Evolutionary conservation across 192 early-diverging fungal genomes (phyloP), one percentile per base, ranked within the genome.

Genomic region (Podila minutissima): DNA sequence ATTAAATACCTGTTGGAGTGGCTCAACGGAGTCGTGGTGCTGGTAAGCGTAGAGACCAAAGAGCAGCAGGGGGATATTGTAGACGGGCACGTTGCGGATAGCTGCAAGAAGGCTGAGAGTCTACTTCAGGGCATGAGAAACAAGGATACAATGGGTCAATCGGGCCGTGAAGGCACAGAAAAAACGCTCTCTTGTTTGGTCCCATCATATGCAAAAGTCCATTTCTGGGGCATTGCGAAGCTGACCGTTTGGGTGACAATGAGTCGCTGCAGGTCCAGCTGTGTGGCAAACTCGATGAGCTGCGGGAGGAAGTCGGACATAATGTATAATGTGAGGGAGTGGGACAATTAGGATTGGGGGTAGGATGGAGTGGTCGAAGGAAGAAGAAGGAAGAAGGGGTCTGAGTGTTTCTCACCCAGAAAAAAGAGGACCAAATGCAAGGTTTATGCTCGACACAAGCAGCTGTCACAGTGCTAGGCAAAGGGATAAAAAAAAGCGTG

Each of bases 41-140:
- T 89, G 73, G 29, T 82, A 86, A 10, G 87, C 83, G 66, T 86
- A 89, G 55, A 87, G 82, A 7, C 85, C 87, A 69, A 87, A 89
- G 57, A 89, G 83, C 50, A 87, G 85, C 33, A 89, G 70, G 17
- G 87, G 85, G 8, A 86, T 79, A 48, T 89, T 89, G 72, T 89
- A 89, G 35, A 62, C 78, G 4, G 87, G 87, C 38, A 83, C 82
- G 22, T 67, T 70, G 8, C 86, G 68, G 74, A 89, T 67, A 37
- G 84, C 82, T 12, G 82, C 87, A 66, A 86, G 66, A 19, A 89
- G 79, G 41, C 84, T 74, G 28, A 89, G 62, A 12, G 74, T 82
- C 87, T 89, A 77, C 37, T n/a, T 32, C 2, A 51, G 13, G 49
- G 13, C 17, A 5, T 19, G 48, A 31, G 31, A 55, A 57, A 72